Base-by-base conservation (phyloP, 1,284 basidiomycete species). In the Tilletia indica region DNA sequence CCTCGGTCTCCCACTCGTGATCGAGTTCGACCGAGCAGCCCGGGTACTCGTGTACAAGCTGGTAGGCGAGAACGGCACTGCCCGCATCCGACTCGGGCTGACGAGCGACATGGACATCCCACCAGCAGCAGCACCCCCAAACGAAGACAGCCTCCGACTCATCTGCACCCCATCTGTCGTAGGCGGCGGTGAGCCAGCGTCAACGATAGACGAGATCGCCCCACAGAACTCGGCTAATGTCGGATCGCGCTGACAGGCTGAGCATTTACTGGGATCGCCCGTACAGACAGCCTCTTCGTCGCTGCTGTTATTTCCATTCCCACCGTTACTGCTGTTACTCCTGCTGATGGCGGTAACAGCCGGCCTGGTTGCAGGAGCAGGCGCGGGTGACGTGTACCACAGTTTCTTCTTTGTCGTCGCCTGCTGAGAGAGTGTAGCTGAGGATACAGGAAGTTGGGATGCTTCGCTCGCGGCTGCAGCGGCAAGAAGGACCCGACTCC, bases 171-270 rank as follows among this genome's bases (percentile, higher is more conserved):
- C 11, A 16, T 21, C n/a, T n/a, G 36, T 34, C 12, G 61, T 39
- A 6, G 36, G 9, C 61, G 31, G 9, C 14, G 8, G 12, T 12
- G 36, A 14, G 2, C 61, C 61, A 11, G 14, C 31, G 36, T 39
- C 61, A 21, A 39, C 61, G 34, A 64, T 25, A 16, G 61, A 64
- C 14, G 61, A 38, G 36, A 79, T 72, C 1, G 77, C 76, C 48
- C 76, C 76, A 45, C 78, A 79, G 71, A 79, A 79, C 3, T 75
- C 78, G 14, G 78, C 78, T 0, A 79, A 74, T 25, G 70, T 76
- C 5, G 78, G 78, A 51, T 79, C 78, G 45, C 74, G 70, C 0
- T 75, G 74, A 58, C 78, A 79, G 14, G 78, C 78, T 31, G 71
- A 73, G 36, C 78, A 79, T 0, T 71, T 76, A 54, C 71, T 77